Evolutionary conservation across 371 early-diverging fungal genomes (phyloP).

Genomic region (Phascolomyces articulosus): DNA sequence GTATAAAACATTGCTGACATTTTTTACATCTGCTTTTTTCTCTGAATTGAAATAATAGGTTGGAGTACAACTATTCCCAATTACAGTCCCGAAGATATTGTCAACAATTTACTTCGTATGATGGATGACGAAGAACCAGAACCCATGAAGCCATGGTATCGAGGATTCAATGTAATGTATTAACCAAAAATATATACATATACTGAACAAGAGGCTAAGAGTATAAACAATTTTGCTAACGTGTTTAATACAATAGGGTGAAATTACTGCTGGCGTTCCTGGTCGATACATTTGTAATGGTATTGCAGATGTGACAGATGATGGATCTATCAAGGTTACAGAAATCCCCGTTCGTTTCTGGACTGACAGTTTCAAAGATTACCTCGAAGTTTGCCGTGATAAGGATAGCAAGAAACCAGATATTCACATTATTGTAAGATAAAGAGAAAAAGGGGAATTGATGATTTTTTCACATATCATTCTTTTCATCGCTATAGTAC

Average conservation of each 20-base stretch:
- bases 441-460: no score
- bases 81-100: slow-evolving; percentile 94
- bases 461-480: no score
- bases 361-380: slow-evolving; percentile 96
- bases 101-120: slow-evolving; percentile 85
- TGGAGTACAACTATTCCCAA: slow-evolving; percentile 87
- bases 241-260: slow-evolving; percentile 50
- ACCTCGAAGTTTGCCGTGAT: slow-evolving; percentile 68
- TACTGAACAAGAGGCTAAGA: no score
- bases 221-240: not conserved
- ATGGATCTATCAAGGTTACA: slow-evolving; percentile 84
- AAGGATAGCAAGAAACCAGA: slow-evolving; percentile 44
- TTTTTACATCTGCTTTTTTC: no score
- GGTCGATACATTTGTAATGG: slow-evolving; percentile 83
- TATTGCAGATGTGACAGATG: slow-evolving; percentile 67
- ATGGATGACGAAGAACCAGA: slow-evolving; percentile 79
- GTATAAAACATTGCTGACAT: no score
- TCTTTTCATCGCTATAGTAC: no score
- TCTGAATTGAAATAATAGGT: slow-evolving; percentile 19
- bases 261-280: slow-evolving; percentile 53
- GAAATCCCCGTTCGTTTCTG: slow-evolving; percentile 97
- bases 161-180: slow-evolving; percentile 80
- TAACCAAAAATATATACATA: not conserved
- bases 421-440: slow-evolving; percentile 22
- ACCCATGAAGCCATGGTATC: slow-evolving; percentile 97